Evolutionary conservation across 768 basidiomycete genomes (phyloP).

Genomic region (Termitomyces sp.): DNA sequence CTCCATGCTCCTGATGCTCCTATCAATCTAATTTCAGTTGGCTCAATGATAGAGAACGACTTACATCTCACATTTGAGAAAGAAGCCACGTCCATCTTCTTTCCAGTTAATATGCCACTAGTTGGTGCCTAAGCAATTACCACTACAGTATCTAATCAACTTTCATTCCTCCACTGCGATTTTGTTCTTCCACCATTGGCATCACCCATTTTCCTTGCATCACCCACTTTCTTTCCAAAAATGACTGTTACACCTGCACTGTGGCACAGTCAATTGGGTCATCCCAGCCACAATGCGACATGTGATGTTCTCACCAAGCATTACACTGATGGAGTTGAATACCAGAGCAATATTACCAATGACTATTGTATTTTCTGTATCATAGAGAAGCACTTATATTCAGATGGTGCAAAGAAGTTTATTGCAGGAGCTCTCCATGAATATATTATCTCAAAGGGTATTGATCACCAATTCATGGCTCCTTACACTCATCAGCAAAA

Average conservation of each 20-base stretch:
- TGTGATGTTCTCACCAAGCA: background rate
- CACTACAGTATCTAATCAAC: background rate
- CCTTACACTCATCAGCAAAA: too few species aligned
- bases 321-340: background rate
- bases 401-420: too few species aligned
- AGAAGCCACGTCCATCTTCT: too few species aligned
- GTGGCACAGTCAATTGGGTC: background rate
- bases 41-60: slow-evolving; percentile 8
- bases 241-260: background rate
- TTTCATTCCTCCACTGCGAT: slow-evolving; percentile 2
- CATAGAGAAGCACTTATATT: too few species aligned
- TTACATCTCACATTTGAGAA: background rate
- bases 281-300: background rate
- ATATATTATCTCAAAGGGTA: background rate
- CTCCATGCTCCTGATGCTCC: background rate
- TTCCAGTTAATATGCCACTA: background rate
- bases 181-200: background rate
- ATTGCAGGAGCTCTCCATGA: background rate
- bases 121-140: background rate
- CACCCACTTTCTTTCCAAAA: background rate
- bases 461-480: background rate
- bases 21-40: background rate
- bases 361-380: too few species aligned
- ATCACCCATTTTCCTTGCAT: background rate
- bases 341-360: too few species aligned